phyloP scores from a whole-genome alignment of 805 yeast species.

The Metschnikowia colocasiae region DNA sequence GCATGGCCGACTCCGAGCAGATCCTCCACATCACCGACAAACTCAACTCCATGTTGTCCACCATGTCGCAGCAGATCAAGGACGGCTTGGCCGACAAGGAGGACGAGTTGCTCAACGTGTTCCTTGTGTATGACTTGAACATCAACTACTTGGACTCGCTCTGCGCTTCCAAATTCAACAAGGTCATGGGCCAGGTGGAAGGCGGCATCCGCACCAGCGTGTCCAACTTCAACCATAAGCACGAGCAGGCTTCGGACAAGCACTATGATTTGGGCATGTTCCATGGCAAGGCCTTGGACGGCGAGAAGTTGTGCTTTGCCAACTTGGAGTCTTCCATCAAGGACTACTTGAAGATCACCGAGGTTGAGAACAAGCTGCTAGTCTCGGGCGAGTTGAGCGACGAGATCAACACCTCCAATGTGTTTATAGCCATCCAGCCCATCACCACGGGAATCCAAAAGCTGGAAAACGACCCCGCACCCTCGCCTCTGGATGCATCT shows the following conservation, averaged over 20 bases:
- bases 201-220: constrained; percentile 67
- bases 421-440: constrained; percentile 71
- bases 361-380: constrained; percentile 11
- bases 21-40: constrained; percentile 25
- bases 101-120: constrained; percentile 39
- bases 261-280: constrained; percentile 58
- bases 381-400: constrained; percentile 18
- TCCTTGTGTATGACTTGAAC: constrained; percentile 60
- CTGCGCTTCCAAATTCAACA: constrained; percentile 53
- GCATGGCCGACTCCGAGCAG: constrained; percentile 25
- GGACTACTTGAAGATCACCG: constrained; percentile 32
- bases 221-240: constrained; percentile 44
- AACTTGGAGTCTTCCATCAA: constrained; percentile 74
- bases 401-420: constrained; percentile 47
- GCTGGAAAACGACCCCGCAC: constrained; percentile 14
- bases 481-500: constrained; percentile 2
- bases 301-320: constrained; percentile 84
- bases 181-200: constrained; percentile 70
- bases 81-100: constrained; percentile 58
- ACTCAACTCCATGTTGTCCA: constrained; percentile 31
- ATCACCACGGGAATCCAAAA: constrained; percentile 21
- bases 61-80: constrained; percentile 41
- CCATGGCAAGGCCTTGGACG: constrained; percentile 74
- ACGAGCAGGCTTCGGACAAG: constrained; percentile 17
- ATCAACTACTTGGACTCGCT: constrained; percentile 45